Evolutionary conservation across 1,284 basidiomycete genomes (phyloP).

Genomic region (Amylostereum areolatum): DNA sequence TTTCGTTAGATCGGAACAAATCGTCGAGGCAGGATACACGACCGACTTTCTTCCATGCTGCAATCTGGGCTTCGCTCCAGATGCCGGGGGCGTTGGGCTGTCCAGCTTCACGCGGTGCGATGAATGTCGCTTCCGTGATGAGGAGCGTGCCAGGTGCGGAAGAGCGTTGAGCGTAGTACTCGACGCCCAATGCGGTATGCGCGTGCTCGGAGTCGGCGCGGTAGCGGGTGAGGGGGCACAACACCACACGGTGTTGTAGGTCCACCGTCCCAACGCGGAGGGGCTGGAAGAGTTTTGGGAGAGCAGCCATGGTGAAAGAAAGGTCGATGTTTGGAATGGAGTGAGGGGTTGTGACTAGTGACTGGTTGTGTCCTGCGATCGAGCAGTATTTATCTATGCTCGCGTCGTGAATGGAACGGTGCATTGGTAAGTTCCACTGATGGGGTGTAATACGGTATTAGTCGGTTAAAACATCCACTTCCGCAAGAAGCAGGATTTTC

Average conservation of each 20-base stretch:
- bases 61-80: constrained; percentile 37
- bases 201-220: constrained; percentile 25
- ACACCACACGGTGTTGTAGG: constrained; percentile 39
- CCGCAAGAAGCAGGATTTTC: too few species aligned
- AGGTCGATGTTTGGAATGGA: too few species aligned
- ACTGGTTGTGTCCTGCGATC: too few species aligned
- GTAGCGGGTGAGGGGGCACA: constrained; percentile 41
- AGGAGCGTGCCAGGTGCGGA: constrained; percentile 38
- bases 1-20: too few species aligned
- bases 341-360: too few species aligned
- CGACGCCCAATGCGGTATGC: constrained; percentile 23
- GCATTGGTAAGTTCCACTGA: too few species aligned
- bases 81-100: constrained; percentile 33
- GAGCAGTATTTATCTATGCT: too few species aligned
- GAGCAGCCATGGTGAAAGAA: neutral
- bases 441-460: too few species aligned
- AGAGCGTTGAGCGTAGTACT: constrained; percentile 45
- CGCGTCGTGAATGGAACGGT: too few species aligned
- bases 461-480: too few species aligned
- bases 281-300: constrained; percentile 35
- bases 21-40: neutral
- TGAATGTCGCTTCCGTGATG: constrained; percentile 42
- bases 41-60: constrained; percentile 38
- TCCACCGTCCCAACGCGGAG: constrained; percentile 33
- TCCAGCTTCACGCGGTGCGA: constrained; percentile 33